Evolutionary conservation across 2,329 filamentous ascomycete species (phyloP).

Genomic region (Teratosphaeria epicoccoides): DNA sequence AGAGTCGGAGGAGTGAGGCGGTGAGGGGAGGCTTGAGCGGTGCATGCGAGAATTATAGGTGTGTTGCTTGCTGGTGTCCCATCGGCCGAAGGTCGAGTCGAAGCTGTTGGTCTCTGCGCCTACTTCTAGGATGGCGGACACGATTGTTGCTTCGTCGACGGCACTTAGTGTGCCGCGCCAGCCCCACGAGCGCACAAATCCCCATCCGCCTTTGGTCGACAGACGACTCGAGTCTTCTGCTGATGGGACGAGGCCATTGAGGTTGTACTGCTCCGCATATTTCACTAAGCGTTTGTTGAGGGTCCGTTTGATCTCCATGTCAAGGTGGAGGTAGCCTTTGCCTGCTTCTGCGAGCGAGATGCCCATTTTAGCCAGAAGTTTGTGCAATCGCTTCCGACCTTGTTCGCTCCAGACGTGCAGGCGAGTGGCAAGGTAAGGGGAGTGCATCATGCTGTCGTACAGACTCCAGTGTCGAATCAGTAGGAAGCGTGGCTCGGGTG

Average conservation of each 20-base stretch:
- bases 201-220: slow-evolving; percentile 84
- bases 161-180: slow-evolving; percentile 92
- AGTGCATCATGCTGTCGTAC: slow-evolving; percentile 97
- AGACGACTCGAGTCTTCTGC: slow-evolving; percentile 57
- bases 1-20: slow-evolving; percentile 19
- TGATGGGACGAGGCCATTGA: slow-evolving; percentile 83
- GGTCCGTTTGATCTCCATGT: slow-evolving; percentile 87
- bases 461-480: slow-evolving; percentile 93
- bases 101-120: slow-evolving; percentile 35
- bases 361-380: slow-evolving; percentile 95
- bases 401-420: slow-evolving; percentile 91
- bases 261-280: slow-evolving; percentile 84
- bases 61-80: neutral
- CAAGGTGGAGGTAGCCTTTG: slow-evolving; percentile 96
- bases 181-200: slow-evolving; percentile 93
- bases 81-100: neutral
- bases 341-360: slow-evolving; percentile 88
- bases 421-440: slow-evolving; percentile 81
- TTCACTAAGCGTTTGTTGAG: slow-evolving; percentile 76
- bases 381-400: slow-evolving; percentile 80
- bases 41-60: slow-evolving; percentile 1
- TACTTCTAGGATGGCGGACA: slow-evolving; percentile 87
- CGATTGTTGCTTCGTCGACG: slow-evolving; percentile 84
- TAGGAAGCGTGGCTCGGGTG: slow-evolving; percentile 85
- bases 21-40: slow-evolving; percentile 22